A percentile compares a stretch with the other conserved stretches of the same genome.
Evolutionary conservation across 768 basidiomycete genomes (phyloP).

Genomic region (Clitopilus passeckerianus): DNA sequence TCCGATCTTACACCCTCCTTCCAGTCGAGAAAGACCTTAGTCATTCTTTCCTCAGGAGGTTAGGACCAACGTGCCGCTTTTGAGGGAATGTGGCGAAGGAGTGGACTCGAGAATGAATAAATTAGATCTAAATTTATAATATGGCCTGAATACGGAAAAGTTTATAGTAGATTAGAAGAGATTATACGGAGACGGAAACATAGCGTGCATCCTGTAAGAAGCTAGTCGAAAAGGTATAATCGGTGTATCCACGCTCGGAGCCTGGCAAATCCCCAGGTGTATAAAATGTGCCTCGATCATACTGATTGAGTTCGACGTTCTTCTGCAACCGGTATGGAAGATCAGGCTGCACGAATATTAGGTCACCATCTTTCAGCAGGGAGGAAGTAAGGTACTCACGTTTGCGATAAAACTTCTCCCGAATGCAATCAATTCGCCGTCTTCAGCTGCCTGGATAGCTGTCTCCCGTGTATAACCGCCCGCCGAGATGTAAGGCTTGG

Average conservation of each 20-base stretch:
- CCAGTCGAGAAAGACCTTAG: too few relatives aligned
- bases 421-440: conserved; percentile 24
- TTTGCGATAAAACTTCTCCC: conserved; percentile 27
- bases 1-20: too few relatives aligned
- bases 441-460: conserved; percentile 25
- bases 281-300: conserved; percentile 28
- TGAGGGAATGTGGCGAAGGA: too few relatives aligned
- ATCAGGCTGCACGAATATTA: conserved; percentile 25
- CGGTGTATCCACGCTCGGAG: conserved; percentile 22
- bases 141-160: too few relatives aligned
- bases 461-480: conserved; percentile 29
- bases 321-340: conserved; percentile 25
- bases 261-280: conserved; percentile 11
- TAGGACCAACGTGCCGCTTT: too few relatives aligned
- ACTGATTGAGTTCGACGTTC: conserved; percentile 20
- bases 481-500: conserved; percentile 21
- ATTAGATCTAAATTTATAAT: too few relatives aligned
- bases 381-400: conserved; percentile 16
- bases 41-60: too few relatives aligned
- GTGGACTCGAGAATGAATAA: too few relatives aligned
- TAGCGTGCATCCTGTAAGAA: too few relatives aligned
- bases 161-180: too few relatives aligned
- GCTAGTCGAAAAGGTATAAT: conserved; percentile 20
- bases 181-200: too few relatives aligned
- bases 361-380: background rate